Evolutionary conservation across 345 rosid species (phyloP).

Genomic region (Eucalyptus tenuipes): DNA sequence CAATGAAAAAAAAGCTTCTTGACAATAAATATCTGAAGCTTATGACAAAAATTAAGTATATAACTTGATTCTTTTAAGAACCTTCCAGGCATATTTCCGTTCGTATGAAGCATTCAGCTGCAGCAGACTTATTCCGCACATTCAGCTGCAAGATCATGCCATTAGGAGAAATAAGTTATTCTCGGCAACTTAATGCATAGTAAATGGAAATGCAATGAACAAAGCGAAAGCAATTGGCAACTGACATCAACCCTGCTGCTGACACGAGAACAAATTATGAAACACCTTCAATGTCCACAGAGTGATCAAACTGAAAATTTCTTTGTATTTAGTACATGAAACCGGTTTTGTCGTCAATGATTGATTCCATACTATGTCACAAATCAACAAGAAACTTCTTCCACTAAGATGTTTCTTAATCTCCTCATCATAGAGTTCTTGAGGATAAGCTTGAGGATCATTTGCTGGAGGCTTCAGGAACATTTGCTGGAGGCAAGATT

Average conservation of each 20-base stretch:
- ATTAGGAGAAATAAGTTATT: neutral
- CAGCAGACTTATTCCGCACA: constrained; percentile 90
- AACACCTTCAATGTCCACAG: neutral
- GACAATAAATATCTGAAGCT: neutral
- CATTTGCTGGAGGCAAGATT: neutral
- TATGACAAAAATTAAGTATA: neutral
- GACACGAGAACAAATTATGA: neutral
- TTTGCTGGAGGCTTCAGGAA: neutral
- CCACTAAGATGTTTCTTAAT: neutral
- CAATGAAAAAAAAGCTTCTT: neutral
- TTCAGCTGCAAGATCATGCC: constrained; percentile 55
- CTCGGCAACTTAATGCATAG: neutral
- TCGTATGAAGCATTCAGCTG: constrained; percentile 81
- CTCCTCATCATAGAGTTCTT: neutral
- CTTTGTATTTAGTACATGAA: neutral
- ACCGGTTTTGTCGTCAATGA: neutral
- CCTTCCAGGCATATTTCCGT: constrained; percentile 97
- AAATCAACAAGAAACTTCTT: neutral
- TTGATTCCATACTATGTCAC: neutral
- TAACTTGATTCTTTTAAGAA: neutral
- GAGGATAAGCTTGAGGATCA: neutral
- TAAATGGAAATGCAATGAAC: neutral
- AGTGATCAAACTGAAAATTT: neutral
- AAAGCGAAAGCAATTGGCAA: neutral
- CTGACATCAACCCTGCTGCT: neutral